Evolutionary conservation across 257 asterid genomes (phyloP), one percentile per base, ranked within the genome.

Genomic region (Ilex asprella): DNA sequence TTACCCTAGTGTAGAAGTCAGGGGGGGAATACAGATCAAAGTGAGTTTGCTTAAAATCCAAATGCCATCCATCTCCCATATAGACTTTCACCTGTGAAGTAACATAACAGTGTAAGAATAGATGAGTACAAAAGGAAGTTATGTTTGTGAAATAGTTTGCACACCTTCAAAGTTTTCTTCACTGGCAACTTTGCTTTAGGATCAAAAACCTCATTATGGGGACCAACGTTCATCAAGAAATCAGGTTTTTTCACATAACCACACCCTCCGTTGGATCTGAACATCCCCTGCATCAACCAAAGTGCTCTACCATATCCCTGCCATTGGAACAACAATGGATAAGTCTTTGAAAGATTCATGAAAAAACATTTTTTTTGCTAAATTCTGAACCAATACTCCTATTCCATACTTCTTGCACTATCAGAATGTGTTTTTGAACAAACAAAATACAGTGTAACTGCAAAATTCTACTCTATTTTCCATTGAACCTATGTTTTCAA

Each of bases 41-140:
- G 84, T 90, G 97, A 21, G 97, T 90, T 71, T 81, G 96, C 72
- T 83, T 85, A 50, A 90, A 90, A 68, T 87, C 97, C 86, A 85
- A 64, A 70, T 83, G 96, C 97, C 97, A 90, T 58, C 97, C 97
- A 65, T 87, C 96, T 53, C 97, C 97, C 87, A 78, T 80, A 78
- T 90, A 90, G 58, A 87, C 87, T 69, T 80, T 90, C 44, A 87
- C 97, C 95, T 89, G 75, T 68, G 52, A 60, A 56, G 44, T 11
- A 57, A 39, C 1, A 61, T 29, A 15, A 1, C 5, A 11, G 14
- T 54, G 59, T 61, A 51, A 71, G 64, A 60, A 29, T 47, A 56
- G 55, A 60, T 54, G 31, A 8, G 15, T 59, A 30, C 35, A 60
- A 54, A 64, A 64, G 41, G 12, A 62, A 41, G 32, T 13, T 9